Base-by-base conservation (phyloP, 441 rosid genomes). In the Aquilaria agallochum region DNA sequence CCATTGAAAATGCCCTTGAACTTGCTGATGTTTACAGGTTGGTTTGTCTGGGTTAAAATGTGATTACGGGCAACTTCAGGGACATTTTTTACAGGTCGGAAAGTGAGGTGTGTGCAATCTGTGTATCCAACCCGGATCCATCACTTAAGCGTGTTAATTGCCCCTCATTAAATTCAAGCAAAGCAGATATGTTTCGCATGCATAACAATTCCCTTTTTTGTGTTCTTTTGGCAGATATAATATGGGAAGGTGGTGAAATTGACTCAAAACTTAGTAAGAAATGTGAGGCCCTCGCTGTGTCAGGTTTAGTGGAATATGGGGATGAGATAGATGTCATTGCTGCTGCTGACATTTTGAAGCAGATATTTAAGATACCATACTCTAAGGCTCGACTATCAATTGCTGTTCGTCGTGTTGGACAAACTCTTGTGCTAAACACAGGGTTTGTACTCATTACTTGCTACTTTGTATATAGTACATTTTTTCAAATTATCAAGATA, bases 251-350 rank as follows among this genome's bases (percentile, higher is more conserved):
- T 68, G 84, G 83, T 76, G 79, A 82, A 11, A 33, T 87, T 63
- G 62, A 88, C 50, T 80, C 96, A 60, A 87, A 74, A 68, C 87
- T 86, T 67, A 68, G 79, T 31, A 80, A 86, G 78, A 93, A 83
- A 84, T 80, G 90, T 67, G 98, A 93, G 76, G 89, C 92, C 10
- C 97, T 93, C 63, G 98, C 97, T 27, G 92, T 93, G 12, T 79
- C 88, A 57, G 98, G 98, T 66, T 79, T 93, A 74, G 98, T 76
- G 15, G 96, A 93, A 66, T 90, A 90, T 66, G 98, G 97, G 11
- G 98, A 90, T 74, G 96, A 93, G 75, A 83, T 93, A 52, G 98
- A 93, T 63, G 95, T 93, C 66, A 88, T 93, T 60, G 96, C 97
- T 60, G 85, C 97, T 0, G 76, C 90, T 67, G 98, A 93, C 74